Base-by-base conservation (phyloP, 495 filamentous ascomycete species). In the Hypoxylon perforatum region DNA sequence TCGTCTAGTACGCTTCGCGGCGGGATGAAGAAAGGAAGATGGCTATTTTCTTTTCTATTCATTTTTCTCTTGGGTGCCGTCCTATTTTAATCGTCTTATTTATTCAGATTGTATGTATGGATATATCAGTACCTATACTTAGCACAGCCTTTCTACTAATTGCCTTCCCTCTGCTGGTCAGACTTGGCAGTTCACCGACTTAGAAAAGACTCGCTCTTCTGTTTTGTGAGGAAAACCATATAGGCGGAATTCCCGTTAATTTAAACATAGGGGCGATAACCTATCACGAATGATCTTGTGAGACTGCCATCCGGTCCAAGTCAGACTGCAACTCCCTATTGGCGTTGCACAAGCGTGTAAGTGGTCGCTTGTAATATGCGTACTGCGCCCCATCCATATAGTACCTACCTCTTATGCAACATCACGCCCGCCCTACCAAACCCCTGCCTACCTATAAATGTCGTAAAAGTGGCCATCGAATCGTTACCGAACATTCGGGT, bases 401-500 rank as follows among this genome's bases (percentile, higher is more conserved):
- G 35, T 56, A 49, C 51, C n/a, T n/a, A n/a, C n/a, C n/a, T n/a
- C n/a, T n/a, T 23, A 51, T 61, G 52, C 66, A 56, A 56, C 61
- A n/a, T n/a, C n/a, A 4, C 25, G 8, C 8, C 30, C 30, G 30
- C 1, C 30, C 30, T 9, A 33, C 30, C 30, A 33, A 10, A 5
- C 30, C 30, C 61, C 56, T 59, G 56, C 51, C 47, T 55, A n/a
- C 50, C 39, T 61, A 61, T 44, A 49, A 30, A 47, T 21, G 46
- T 44, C 57, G 52, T 57, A 38, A 69, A 61, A 61, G n/a, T 11
- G 46, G 47, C 35, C 39, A 57, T 54, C 22, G 38, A 60, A 64
- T 64, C 50, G 60, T 56, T 63, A 69, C 56, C 66, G 52, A 28
- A 64, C 50, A 61, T 48, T 57, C 66, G 66, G 66, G 66, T 64